phyloP scores from a whole-genome alignment of 2,329 filamentous ascomycete genomes.

The Talaromyces amestolkiae region DNA sequence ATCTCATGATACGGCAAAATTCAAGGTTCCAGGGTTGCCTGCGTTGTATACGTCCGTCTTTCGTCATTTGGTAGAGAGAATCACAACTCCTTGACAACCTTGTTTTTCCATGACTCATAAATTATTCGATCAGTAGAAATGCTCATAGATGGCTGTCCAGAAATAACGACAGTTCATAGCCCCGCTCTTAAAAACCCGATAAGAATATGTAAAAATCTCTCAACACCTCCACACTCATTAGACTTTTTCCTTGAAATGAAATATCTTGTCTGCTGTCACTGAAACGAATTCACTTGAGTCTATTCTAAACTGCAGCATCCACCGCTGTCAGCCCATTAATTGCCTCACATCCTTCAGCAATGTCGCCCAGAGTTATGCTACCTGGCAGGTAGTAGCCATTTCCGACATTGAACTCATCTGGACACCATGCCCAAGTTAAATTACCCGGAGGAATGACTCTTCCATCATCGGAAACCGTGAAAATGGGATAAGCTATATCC shows the following conservation, averaged over 20 bases:
- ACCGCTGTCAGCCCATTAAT: background rate
- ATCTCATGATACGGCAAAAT: background rate
- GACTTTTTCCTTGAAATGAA: background rate
- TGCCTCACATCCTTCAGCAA: slow-evolving; percentile 8
- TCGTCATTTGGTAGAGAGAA: background rate
- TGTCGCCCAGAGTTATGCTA: slow-evolving; percentile 10
- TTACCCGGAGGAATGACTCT: slow-evolving; percentile 13
- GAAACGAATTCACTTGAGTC: background rate
- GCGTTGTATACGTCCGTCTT: background rate
- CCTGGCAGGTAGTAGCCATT: slow-evolving; percentile 16
- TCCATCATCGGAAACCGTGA: background rate
- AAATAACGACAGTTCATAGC: background rate
- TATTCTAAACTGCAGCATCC: background rate
- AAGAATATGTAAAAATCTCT: background rate
- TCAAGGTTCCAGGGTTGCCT: background rate
- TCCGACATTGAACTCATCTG: slow-evolving; percentile 10
- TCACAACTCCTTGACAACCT: background rate
- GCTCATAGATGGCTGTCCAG: background rate
- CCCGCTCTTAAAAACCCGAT: background rate
- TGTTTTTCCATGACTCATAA: background rate
- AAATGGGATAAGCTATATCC: background rate
- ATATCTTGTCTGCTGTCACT: background rate
- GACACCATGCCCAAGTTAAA: slow-evolving; percentile 28
- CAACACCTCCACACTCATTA: background rate
- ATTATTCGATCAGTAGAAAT: background rate